Evolutionary conservation across 805 yeast species (phyloP).

Genomic region (Candida sithepensis): DNA sequence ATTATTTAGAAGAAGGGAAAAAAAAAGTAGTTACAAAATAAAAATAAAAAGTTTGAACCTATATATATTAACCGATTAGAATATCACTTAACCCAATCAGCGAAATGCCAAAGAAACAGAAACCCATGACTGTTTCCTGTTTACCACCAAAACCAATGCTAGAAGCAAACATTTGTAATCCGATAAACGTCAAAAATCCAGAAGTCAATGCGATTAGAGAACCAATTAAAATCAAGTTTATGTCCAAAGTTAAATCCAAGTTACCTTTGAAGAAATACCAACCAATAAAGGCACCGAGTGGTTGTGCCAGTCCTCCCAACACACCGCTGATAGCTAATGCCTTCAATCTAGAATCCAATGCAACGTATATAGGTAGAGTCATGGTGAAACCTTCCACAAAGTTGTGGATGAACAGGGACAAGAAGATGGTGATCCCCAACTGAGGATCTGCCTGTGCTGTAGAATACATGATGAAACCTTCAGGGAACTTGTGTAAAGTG

Average conservation of each 20-base stretch:
- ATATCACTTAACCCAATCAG: slow-evolving; percentile 48
- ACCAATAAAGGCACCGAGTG: slow-evolving; percentile 82
- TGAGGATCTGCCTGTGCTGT: slow-evolving; percentile 65
- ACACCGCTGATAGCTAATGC: slow-evolving; percentile 65
- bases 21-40: not conserved
- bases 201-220: slow-evolving; percentile 67
- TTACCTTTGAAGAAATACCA: slow-evolving; percentile 40
- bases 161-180: slow-evolving; percentile 81
- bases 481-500: slow-evolving; percentile 88
- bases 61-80: slow-evolving; percentile 22
- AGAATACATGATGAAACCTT: slow-evolving; percentile 85
- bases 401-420: slow-evolving; percentile 85
- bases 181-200: slow-evolving; percentile 80
- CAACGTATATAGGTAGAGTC: slow-evolving; percentile 84
- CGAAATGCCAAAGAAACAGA: slow-evolving; percentile 59
- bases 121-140: slow-evolving; percentile 52
- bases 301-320: slow-evolving; percentile 83
- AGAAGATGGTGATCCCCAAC: slow-evolving; percentile 75
- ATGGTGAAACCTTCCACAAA: slow-evolving; percentile 92
- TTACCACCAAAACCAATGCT: slow-evolving; percentile 78
- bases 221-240: slow-evolving; percentile 50
- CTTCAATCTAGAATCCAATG: slow-evolving; percentile 55
- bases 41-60: not conserved
- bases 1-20: not conserved
- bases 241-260: slow-evolving; percentile 33